Evolutionary conservation across 345 rosid genomes (phyloP).

Genomic region (Trapa incisa): DNA sequence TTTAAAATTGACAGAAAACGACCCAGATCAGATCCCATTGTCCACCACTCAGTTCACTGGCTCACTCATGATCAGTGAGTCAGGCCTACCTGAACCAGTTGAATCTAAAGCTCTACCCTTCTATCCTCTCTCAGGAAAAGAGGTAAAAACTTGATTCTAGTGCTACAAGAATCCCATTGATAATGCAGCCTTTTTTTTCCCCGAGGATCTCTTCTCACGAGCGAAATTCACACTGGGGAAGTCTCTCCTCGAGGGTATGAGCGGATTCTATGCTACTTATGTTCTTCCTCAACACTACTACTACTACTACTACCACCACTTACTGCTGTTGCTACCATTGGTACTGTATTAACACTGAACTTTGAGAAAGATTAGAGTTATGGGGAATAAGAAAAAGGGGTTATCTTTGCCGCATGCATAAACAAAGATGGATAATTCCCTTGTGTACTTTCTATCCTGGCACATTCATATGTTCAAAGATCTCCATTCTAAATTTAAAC

Average conservation of each 20-base stretch:
- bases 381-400: not conserved
- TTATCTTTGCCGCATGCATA: not conserved
- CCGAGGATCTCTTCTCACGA: not conserved
- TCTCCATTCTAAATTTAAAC: no score
- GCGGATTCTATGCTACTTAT: not conserved
- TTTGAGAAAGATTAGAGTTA: not conserved
- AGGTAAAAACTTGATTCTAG: not conserved
- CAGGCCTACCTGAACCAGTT: not conserved
- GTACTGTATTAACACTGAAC: not conserved
- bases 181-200: not conserved
- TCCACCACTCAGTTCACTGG: not conserved
- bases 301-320: not conserved
- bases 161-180: not conserved
- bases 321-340: not conserved
- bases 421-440: slow-evolving; percentile 11
- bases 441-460: not conserved
- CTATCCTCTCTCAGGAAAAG: not conserved
- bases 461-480: not conserved
- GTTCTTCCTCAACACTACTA: not conserved
- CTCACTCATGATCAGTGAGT: not conserved
- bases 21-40: slow-evolving; percentile 49
- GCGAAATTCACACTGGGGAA: not conserved
- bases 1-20: not conserved
- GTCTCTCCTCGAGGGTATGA: not conserved
- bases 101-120: not conserved